Evolutionary conservation across 83 land plant genomes (phyloP), one percentile per base, ranked within the genome.

Genomic region (Picea abies): DNA sequence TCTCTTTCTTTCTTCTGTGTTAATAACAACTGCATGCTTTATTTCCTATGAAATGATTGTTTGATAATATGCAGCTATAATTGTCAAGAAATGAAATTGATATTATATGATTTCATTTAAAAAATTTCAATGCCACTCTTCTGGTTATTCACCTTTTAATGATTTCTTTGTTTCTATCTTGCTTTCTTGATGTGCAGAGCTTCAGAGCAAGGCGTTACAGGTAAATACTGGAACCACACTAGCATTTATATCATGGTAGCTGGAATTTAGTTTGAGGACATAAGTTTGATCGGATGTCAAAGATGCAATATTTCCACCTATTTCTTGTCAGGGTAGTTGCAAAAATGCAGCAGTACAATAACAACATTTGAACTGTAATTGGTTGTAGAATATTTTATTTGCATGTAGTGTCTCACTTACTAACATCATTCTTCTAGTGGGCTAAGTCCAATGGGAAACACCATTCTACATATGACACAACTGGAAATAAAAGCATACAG

Each of bases 131-230:
- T 75, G 52, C 32, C 16, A 25, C 23, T 14, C 29, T 76, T 52
- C 16, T 49, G 32, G 4, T 23, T 49, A 76, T 76, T 52, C 10
- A 47, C n/a, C 62, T 8, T 35, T 60, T 44, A 52, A 52, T 52
- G 58, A 52, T 79, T 5, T 47, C 25, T 35, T 16, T 32, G 7
- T 79, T 29, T 63, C 35, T 44, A 22, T 26, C 19, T 63, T 79
- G 81, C 22, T 35, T 39, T 29, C 62, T 47, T 49, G 20, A 83
- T 72, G 17, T 90, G 87, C 94, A 90, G 94, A 78, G 76, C 86
- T 49, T 83, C 92, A 58, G 93, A 92, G n/a, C 91, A 85, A 78
- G 63, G 88, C n/a, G 52, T 78, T 83, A 62, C 91, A 66, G 93
- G 97, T 85, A 80, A 76, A 76, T n/a, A 52, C 22, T 23, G 79